Base-by-base conservation (phyloP, 441 rosid genomes). In the Pelargonium fulgidum region DNA sequence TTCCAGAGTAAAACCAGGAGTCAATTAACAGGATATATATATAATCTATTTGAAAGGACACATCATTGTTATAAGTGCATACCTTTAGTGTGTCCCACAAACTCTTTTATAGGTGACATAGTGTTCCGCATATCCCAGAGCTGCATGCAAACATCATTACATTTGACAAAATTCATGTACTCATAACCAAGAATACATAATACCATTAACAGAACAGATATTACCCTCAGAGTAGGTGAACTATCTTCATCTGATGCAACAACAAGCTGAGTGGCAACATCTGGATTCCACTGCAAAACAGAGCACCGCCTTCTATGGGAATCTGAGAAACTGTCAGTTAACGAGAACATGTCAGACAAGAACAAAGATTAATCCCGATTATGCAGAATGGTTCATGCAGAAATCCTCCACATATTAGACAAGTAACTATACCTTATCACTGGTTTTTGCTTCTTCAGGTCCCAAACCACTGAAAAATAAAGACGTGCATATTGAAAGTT, bases 211-310 rank as follows among this genome's bases (percentile, higher is more conserved):
- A 44, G 22, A 68, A 70, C 80, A 58, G 66, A 58, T 62, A 64
- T 81, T 85, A 95, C 99, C 95, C 87, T 84, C 13, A 95, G 68
- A 72, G 86, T 76, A 72, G 98, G 97, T 67, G 95, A 87, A 70
- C 80, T 77, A 78, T 95, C 99, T 62, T 92, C 98, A 78, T 95
- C 98, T 39, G 99, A 95, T 41, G 99, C 98, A 81, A 95, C 88
- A 83, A 92, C 84, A 69, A 95, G 96, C 81, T 95, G 97, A 75
- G 98, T 95, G 74, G 99, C 90, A 80, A 89, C 79, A 78, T 92
- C 96, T 78, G 99, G 99, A 83, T 95, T 89, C 99, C 99, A 95
- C 78, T 95, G 99, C 87, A 95, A 81, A 84, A 95, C 97, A 73
- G 99, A 92, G 85, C 96, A 88, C 26, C 97, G 87, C 72, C 96